Evolutionary conservation across 2,329 filamentous ascomycete genomes (phyloP).

Genomic region (Grosmannia serpens): DNA sequence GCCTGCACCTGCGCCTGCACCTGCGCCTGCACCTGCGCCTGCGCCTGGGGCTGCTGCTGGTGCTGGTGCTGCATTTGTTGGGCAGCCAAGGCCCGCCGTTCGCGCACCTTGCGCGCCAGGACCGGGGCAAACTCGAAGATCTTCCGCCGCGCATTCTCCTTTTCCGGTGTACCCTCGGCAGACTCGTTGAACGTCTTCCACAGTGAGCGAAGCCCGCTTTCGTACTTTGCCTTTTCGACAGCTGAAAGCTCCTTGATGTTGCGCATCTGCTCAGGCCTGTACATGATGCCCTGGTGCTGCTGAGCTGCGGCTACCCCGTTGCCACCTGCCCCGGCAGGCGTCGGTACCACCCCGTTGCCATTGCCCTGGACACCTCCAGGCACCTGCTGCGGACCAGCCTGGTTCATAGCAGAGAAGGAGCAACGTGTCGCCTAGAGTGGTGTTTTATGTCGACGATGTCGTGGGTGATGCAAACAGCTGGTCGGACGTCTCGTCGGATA

Average conservation of each 20-base stretch:
- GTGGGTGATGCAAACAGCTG: neutral
- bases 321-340: neutral
- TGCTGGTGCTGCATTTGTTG: slow-evolving; percentile 2
- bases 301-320: slow-evolving; percentile 7
- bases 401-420: slow-evolving; percentile 6
- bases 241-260: slow-evolving; percentile 36
- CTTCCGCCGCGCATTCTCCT: slow-evolving; percentile 42
- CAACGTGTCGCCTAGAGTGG: neutral
- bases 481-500: neutral
- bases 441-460: neutral
- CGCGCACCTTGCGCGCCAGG: slow-evolving; percentile 22
- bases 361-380: slow-evolving; percentile 8
- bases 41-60: slow-evolving; percentile 2
- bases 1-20: neutral
- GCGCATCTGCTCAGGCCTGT: slow-evolving; percentile 40
- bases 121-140: slow-evolving; percentile 50
- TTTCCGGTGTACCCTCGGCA: slow-evolving; percentile 33
- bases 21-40: slow-evolving; percentile 1
- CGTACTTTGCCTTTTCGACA: slow-evolving; percentile 48
- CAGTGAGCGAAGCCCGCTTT: slow-evolving; percentile 40
- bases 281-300: slow-evolving; percentile 22
- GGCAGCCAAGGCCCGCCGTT: slow-evolving; percentile 6
- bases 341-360: neutral
- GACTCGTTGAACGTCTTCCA: slow-evolving; percentile 41
- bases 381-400: slow-evolving; percentile 5